Evolutionary conservation across 345 rosid species (phyloP), one percentile per base, ranked within the genome.

Genomic region (Eucalyptus paniculata): DNA sequence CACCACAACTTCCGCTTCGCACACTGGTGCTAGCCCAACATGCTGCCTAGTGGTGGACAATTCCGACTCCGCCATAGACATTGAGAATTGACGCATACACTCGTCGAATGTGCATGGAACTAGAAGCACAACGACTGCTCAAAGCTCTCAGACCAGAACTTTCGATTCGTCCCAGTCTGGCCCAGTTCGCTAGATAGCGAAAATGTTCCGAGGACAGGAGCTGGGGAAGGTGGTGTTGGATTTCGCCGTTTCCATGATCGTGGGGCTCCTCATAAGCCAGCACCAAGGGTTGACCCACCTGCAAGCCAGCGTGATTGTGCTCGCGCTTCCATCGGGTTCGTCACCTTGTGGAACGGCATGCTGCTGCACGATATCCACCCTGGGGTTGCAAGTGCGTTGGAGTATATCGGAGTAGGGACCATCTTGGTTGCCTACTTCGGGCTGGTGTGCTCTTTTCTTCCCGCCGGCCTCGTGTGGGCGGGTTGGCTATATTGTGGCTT

Each of bases 51-150:
- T 47, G 49, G 49, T 10, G 49, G 49, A 11, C 4, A 2, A 47
- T 47, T 10, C 49, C 49, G 4, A 47, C 12, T 47, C 49, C 4
- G 0, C 4, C 13, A 11, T 47, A 11, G n/a, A n/a, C 15, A 13
- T 13, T 16, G 14, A 14, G 4, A 8, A 30, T 12, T 9, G 32
- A 62, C 34, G 9, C 69, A 13, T 23, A 60, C 7, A 1, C n/a
- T 0, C 0, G 7, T 26, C 2, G n/a, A 24, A 58, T 58, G 67
- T 4, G 2, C 65, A 8, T 11, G n/a, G 15, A 24, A 58, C 6
- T 15, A 1, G 65, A 58, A 58, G 67, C 67, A 58, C 67, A 3
- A 12, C 16, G 6, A 6, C 8, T 26, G 15, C 15, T 4, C 4
- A 1, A 65, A 65, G 19, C 10, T n/a, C 77, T n/a, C 19, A n/a